These are phyloP conservation scores for Xylaria castorea DNA, from an alignment of 495 filamentous ascomycete genomes.

Conservation along the genomic window DNA sequence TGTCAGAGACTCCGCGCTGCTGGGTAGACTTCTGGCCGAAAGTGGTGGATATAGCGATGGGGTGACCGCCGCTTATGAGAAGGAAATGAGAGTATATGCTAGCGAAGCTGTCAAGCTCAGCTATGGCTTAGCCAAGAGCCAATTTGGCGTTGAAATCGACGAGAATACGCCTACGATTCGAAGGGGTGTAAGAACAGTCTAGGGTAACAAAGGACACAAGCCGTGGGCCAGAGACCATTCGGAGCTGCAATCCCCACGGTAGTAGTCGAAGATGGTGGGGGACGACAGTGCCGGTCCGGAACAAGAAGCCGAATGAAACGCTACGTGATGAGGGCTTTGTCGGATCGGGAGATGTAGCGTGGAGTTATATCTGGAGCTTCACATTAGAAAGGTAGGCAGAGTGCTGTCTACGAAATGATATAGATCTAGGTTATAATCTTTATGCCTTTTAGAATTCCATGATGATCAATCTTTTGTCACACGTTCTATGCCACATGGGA, in stretches of 20 bases:
- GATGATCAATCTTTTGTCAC: background rate
- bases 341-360: background rate
- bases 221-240: background rate
- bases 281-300: background rate
- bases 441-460: background rate
- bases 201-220: background rate
- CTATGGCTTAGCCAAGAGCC: slow-evolving; percentile 46
- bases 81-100: slow-evolving; percentile 62
- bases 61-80: slow-evolving; percentile 59
- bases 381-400: background rate
- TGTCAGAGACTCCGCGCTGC: slow-evolving; percentile 56
- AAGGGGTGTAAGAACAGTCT: slow-evolving; percentile 13
- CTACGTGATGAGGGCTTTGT: background rate
- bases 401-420: slow-evolving; percentile 6
- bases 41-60: slow-evolving; percentile 49
- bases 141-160: slow-evolving; percentile 52
- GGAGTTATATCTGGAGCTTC: background rate
- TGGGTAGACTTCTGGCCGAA: slow-evolving; percentile 54
- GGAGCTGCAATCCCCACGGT: background rate
- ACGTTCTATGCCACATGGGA: background rate
- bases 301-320: slow-evolving; percentile 11
- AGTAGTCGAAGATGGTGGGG: background rate
- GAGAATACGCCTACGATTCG: slow-evolving; percentile 39
- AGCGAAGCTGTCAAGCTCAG: slow-evolving; percentile 56
- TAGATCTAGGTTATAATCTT: background rate